Evolutionary conservation across 2,329 filamentous ascomycete genomes (phyloP).

Genomic region (Lecanoromycetidae sp.): DNA sequence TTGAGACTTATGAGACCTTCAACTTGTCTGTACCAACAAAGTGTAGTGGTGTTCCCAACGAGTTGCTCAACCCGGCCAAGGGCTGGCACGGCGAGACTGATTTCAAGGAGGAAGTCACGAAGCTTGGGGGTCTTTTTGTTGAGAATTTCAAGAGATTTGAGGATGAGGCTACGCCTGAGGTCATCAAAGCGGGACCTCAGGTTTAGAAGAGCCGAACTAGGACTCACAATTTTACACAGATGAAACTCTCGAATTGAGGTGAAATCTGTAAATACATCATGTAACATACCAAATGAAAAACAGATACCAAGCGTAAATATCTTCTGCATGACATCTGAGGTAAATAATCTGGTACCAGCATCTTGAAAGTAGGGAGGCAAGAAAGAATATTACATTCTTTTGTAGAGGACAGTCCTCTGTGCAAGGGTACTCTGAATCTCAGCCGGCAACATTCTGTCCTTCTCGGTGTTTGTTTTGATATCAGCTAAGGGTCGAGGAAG

Average conservation of each 20-base stretch:
- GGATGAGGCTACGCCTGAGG: constrained; percentile 64
- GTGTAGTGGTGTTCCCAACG: constrained; percentile 76
- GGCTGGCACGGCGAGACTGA: constrained; percentile 76
- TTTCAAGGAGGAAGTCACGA: constrained; percentile 79
- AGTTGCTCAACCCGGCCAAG: constrained; percentile 88
- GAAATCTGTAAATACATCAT: too few relatives aligned
- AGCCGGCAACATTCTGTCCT: not conserved
- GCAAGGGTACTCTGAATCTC: not conserved
- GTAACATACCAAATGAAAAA: too few relatives aligned
- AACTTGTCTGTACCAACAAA: constrained; percentile 90
- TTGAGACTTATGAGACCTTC: constrained; percentile 92
- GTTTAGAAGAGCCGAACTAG: not conserved
- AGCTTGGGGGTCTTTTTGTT: constrained; percentile 78
- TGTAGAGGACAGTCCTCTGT: not conserved
- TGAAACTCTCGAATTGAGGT: too few relatives aligned
- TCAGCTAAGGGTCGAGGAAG: not conserved
- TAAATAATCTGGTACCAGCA: constrained; percentile 14
- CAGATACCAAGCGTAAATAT: too few relatives aligned
- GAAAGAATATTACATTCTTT: not conserved
- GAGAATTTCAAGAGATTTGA: constrained; percentile 98
- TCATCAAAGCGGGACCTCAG: constrained; percentile 15
- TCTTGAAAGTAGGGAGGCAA: not conserved
- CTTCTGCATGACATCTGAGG: constrained; percentile 62
- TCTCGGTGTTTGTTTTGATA: not conserved
- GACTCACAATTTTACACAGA: not conserved